phyloP scores from a whole-genome alignment of 2,329 filamentous ascomycete genomes.

The Endothia cerciana region DNA sequence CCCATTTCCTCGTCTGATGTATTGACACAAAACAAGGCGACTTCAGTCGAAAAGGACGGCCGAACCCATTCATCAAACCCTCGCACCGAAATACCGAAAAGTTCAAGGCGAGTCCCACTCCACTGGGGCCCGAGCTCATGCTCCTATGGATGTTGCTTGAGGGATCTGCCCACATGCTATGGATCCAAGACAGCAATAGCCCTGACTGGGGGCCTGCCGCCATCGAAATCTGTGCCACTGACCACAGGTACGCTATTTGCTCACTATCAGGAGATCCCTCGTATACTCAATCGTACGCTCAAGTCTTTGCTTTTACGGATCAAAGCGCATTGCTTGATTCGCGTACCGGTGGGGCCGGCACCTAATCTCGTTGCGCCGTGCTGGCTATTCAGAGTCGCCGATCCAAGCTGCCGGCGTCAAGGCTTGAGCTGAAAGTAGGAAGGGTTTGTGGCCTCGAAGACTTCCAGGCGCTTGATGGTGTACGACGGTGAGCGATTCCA shows the following conservation, averaged over 20 bases:
- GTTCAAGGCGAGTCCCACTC: neutral
- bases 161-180: too few relatives aligned
- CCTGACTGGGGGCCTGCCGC: too few relatives aligned
- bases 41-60: neutral
- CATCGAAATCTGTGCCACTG: neutral
- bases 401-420: conserved; percentile 8
- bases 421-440: conserved; percentile 16
- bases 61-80: neutral
- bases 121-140: neutral
- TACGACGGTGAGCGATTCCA: neutral
- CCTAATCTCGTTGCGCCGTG: neutral
- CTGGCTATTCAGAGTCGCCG: neutral
- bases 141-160: neutral
- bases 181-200: too few relatives aligned
- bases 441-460: conserved; percentile 15
- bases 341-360: neutral
- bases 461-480: neutral
- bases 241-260: neutral
- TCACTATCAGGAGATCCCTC: conserved; percentile 15
- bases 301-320: neutral
- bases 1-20: neutral
- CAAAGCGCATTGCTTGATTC: neutral
- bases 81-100: neutral
- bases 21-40: neutral
- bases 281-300: conserved; percentile 17